Conservation (phyloP, 345 rosid genomes). For the Pugionium cornutum region DNA sequence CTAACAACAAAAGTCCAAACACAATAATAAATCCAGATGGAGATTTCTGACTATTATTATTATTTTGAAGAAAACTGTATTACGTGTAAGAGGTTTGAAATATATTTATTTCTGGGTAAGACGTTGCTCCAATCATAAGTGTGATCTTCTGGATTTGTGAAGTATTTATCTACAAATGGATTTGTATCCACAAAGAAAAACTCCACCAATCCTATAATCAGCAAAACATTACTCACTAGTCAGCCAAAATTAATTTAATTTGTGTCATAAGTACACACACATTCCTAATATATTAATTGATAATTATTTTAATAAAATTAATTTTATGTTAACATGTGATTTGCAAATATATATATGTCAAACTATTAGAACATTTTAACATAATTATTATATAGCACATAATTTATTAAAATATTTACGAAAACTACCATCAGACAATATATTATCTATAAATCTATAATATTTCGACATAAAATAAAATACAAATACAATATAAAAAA, state of each 20-base stretch:
- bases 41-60: neutral
- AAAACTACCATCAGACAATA: no score
- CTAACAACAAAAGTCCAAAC: slow-evolving; percentile 22
- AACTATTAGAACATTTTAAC: no score
- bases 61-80: neutral
- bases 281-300: neutral
- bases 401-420: no score
- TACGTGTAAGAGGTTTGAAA: slow-evolving; percentile 48
- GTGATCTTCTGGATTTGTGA: slow-evolving; percentile 42
- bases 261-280: no score
- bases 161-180: slow-evolving; percentile 55
- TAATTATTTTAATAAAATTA: no score
- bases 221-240: neutral
- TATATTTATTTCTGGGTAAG: slow-evolving; percentile 41
- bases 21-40: neutral
- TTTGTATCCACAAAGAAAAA: slow-evolving; percentile 62
- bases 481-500: no score
- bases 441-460: no score
- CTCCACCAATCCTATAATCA: slow-evolving; percentile 48
- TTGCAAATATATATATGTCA: no score
- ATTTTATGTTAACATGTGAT: no score
- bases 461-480: no score
- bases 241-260: neutral
- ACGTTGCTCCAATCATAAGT: slow-evolving; percentile 59
- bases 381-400: no score